Percentiles rank a stretch among this genome's conserved stretches.
Conservation (phyloP, 257 asterid genomes). For the Fraxinus pennsylvanica region DNA sequence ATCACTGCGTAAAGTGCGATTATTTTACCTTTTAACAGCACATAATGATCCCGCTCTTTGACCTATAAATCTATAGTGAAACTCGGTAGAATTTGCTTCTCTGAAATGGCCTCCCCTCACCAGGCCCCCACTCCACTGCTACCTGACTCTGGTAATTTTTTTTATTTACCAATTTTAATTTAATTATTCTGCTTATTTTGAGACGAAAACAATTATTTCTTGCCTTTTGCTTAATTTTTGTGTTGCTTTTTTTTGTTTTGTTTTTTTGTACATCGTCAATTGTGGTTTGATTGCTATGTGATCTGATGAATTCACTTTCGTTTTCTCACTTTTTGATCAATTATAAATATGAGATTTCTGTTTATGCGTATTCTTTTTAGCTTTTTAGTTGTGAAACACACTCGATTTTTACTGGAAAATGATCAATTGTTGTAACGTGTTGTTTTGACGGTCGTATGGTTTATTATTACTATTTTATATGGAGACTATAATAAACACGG, state of each 20-base stretch:
- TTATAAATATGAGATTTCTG: background rate
- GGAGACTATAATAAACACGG: too few relatives aligned
- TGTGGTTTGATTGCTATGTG: background rate
- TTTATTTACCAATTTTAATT: background rate
- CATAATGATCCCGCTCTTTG: conserved; percentile 20
- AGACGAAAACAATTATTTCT: background rate
- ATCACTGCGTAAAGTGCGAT: too few relatives aligned
- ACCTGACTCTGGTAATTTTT: conserved; percentile 63
- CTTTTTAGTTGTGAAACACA: background rate
- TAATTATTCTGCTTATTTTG: background rate
- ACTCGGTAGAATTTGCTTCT: conserved; percentile 31
- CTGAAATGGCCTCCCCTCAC: conserved; percentile 69
- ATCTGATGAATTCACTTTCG: conserved; percentile 11
- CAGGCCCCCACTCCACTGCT: conserved; percentile 61
- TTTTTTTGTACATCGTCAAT: background rate
- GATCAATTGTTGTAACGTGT: background rate
- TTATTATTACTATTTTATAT: background rate
- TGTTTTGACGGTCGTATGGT: background rate
- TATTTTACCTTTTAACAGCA: conserved; percentile 15
- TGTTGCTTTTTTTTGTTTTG: background rate
- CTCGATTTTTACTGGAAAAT: background rate
- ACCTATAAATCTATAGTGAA: conserved; percentile 31
- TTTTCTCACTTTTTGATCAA: background rate
- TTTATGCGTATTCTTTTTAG: background rate
- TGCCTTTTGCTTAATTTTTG: conserved; percentile 10